Evolutionary conservation across 306 rosid genomes (phyloP), one percentile per base, ranked within the genome.

Genomic region (Cucurbita moschata): DNA sequence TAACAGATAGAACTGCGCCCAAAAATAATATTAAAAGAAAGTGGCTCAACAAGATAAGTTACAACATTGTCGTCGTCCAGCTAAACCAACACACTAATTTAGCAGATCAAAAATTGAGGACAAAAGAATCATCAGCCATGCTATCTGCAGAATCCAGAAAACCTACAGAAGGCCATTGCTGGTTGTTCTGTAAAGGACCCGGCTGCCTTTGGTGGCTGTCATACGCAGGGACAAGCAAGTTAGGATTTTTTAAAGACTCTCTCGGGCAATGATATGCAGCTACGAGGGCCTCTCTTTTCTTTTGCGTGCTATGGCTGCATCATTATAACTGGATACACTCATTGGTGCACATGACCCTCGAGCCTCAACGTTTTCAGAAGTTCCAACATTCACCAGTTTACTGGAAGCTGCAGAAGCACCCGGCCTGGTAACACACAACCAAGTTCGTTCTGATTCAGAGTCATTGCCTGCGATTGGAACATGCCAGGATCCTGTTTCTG

Each of bases 401-500:
- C 47, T 56, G 12, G 55, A 55, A 35, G 76, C 78, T 54, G 53
- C 75, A 30, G 49, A 14, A 35, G 71, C 77, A 76, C 78, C 80
- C 21, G 81, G 75, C 74, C 88, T 85, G 1, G 87, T 83, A 76
- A 94, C 81, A 81, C 99, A 94, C 59, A 94, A 87, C 99, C 99
- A 94, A 58, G 77, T 79, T 71, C 77, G 83, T 3, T 67, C 80
- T 42, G 89, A 77, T 75, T 81, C 85, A 46, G 55, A 16, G 79
- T 80, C 62, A 39, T 71, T 67, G 6, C 63, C 77, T 5, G 83
- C 82, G 61, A 84, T 6, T n/a, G 99, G 97, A 30, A 94, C 85
- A 76, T 94, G 99, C 96, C 97, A 94, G 13, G 89, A 83, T 66
- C 99, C 96, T 44, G 76, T 86, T 54, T 80, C 96, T 7, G 87